A percentile compares a stretch with the other conserved stretches of the same genome.
These are phyloP conservation scores for Lipomyces kockii DNA, from an alignment of 805 yeast genomes.

Conservation along the genomic window DNA sequence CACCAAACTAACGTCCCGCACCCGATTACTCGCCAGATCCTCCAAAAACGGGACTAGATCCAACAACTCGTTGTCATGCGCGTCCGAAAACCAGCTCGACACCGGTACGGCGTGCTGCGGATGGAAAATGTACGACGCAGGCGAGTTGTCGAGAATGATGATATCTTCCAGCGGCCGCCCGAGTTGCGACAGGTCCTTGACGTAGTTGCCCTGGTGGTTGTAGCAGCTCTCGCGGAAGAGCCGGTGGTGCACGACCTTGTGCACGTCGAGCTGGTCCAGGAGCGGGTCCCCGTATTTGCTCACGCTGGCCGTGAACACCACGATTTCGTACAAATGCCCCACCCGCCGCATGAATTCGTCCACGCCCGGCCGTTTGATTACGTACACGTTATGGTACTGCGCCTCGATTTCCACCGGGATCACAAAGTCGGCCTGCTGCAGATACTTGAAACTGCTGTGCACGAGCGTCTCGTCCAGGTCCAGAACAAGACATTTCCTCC, in stretches of 20 bases:
- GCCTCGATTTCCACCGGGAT: slow-evolving; percentile 96
- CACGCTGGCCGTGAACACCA: slow-evolving; percentile 95
- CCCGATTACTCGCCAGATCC: slow-evolving; percentile 70
- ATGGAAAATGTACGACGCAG: slow-evolving; percentile 96
- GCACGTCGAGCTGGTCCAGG: slow-evolving; percentile 82
- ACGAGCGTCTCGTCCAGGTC: slow-evolving; percentile 97
- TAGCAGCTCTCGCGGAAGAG: slow-evolving; percentile 93
- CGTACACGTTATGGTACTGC: slow-evolving; percentile 91
- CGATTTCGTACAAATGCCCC: slow-evolving; percentile 89
- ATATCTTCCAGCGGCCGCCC: slow-evolving; percentile 88
- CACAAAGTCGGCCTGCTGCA: slow-evolving; percentile 92
- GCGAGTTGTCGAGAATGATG: slow-evolving; percentile 94
- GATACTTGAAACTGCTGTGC: slow-evolving; percentile 90
- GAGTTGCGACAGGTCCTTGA: slow-evolving; percentile 89
- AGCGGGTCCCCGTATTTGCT: slow-evolving; percentile 95
- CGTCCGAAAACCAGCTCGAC: slow-evolving; percentile 97
- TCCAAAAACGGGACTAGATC: slow-evolving; percentile 90
- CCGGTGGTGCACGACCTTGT: slow-evolving; percentile 80
- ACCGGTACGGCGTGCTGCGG: slow-evolving; percentile 98
- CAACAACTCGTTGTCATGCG: slow-evolving; percentile 92
- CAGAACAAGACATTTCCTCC: slow-evolving; percentile 82
- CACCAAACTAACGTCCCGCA: slow-evolving; percentile 83
- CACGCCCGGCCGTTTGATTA: slow-evolving; percentile 96
- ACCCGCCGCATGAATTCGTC: slow-evolving; percentile 86
- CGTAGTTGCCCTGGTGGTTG: slow-evolving; percentile 91